Conservation (phyloP, 768 basidiomycete genomes). For the Mycena latifolia region DNA sequence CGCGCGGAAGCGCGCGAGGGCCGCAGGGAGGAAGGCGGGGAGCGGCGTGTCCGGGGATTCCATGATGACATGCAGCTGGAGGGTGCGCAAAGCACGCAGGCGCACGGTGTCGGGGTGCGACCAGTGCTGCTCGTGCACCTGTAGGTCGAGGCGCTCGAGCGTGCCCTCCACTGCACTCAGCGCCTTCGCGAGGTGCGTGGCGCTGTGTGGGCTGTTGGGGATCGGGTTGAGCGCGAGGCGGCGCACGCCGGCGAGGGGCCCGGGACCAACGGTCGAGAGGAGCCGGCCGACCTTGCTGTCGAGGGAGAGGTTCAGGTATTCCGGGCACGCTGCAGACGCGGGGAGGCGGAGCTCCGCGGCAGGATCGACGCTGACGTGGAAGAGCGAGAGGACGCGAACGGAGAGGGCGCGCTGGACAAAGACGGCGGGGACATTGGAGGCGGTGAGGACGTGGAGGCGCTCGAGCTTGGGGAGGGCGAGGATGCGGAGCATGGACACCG, state of each 20-base stretch:
- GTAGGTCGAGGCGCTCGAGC: conserved; percentile 26
- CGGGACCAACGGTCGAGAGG: conserved; percentile 7
- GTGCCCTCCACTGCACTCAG: conserved; percentile 21
- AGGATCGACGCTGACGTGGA: conserved; percentile 19
- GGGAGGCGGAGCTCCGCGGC: not conserved
- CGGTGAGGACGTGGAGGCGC: conserved; percentile 29
- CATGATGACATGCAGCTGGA: conserved; percentile 28
- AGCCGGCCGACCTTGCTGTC: conserved; percentile 23
- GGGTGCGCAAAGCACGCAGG: conserved; percentile 3
- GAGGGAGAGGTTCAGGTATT: conserved; percentile 27
- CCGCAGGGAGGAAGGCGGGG: conserved; percentile 10
- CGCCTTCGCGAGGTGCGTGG: not conserved
- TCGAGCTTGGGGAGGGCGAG: conserved; percentile 3
- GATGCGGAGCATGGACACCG: not conserved
- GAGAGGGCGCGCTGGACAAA: conserved; percentile 14
- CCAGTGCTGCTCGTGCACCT: conserved; percentile 22
- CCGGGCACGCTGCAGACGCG: not conserved
- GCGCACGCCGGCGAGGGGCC: conserved; percentile 10
- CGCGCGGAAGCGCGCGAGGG: conserved; percentile 6
- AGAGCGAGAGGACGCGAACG: conserved; percentile 14
- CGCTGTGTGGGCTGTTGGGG: conserved; percentile 14
- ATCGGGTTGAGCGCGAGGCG: conserved; percentile 27
- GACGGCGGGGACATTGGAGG: conserved; percentile 14
- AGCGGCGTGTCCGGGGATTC: not conserved
- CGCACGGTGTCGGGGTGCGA: conserved; percentile 10